Conservation (phyloP, 2,329 filamentous ascomycete species). For the Trichoderma breve region DNA sequence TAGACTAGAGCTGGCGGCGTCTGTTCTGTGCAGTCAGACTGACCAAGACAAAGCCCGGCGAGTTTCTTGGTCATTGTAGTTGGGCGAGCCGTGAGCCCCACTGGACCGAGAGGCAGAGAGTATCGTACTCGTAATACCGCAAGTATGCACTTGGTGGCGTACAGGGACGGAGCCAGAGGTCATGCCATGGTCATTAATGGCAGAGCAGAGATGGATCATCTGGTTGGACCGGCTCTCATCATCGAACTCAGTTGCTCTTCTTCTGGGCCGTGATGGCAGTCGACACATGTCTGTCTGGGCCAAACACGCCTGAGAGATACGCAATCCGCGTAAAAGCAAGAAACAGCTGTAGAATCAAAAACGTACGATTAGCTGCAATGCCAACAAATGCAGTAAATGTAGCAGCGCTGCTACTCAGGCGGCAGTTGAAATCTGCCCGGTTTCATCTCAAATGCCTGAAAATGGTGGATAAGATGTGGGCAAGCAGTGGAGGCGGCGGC, state of each 20-base stretch:
- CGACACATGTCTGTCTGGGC: conserved; percentile 37
- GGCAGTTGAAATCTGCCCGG: neutral
- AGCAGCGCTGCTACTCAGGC: neutral
- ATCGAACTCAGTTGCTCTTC: conserved; percentile 6
- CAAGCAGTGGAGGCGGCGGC: neutral
- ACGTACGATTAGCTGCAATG: conserved; percentile 6
- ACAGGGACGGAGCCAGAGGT: neutral
- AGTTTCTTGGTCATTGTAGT: neutral
- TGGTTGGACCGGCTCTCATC: neutral
- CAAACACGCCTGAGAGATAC: conserved; percentile 61
- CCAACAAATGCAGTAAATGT: neutral
- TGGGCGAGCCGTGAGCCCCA: neutral
- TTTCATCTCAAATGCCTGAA: neutral
- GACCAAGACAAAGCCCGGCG: neutral
- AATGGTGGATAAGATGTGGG: neutral
- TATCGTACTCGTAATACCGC: neutral
- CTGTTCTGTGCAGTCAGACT: neutral
- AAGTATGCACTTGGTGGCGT: neutral
- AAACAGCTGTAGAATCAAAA: conserved; percentile 40
- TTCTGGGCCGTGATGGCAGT: neutral
- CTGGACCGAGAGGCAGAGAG: neutral
- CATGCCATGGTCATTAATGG: neutral
- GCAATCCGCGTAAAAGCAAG: conserved; percentile 55
- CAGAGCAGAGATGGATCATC: neutral
- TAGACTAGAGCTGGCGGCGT: neutral